Conservation (phyloP, 306 rosid genomes). For the Biancaea sappan region DNA sequence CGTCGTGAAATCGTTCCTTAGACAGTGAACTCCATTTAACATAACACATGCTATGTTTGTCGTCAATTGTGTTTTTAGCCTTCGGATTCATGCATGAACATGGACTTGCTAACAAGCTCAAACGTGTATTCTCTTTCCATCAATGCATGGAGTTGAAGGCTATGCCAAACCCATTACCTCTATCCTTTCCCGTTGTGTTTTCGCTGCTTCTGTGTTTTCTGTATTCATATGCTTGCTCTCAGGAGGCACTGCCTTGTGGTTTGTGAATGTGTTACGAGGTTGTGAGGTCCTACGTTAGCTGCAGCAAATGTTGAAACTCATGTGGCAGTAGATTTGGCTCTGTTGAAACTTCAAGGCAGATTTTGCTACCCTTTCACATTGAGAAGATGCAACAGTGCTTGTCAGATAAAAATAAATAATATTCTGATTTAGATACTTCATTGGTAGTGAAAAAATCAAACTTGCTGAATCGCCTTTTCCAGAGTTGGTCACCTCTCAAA, state of each 20-base stretch:
- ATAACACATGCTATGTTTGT: too few species aligned
- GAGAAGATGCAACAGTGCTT: not conserved
- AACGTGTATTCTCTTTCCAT: too few species aligned
- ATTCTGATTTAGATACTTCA: not conserved
- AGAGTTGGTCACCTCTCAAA: not conserved
- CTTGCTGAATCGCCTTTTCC: slow-evolving; percentile 6
- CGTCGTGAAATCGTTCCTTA: too few species aligned
- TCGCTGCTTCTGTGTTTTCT: not conserved
- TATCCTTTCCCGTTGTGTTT: not conserved
- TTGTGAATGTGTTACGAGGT: not conserved
- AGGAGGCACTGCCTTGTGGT: not conserved
- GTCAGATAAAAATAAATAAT: not conserved
- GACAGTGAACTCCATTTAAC: too few species aligned
- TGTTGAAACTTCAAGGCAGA: too few species aligned
- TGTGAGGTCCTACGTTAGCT: slow-evolving; percentile 42
- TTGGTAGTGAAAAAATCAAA: not conserved
- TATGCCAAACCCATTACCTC: not conserved
- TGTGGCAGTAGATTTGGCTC: slow-evolving; percentile 28
- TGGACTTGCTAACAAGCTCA: too few species aligned
- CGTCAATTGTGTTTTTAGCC: too few species aligned
- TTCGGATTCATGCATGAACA: too few species aligned
- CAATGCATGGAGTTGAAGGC: slow-evolving; percentile 31
- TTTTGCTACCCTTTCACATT: too few species aligned
- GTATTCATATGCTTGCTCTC: not conserved
- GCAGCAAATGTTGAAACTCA: slow-evolving; percentile 8